Evolutionary conservation across 78 protist genomes (phyloP), one percentile per base, ranked within the genome.

Genomic region (Isochrysis galbana): DNA sequence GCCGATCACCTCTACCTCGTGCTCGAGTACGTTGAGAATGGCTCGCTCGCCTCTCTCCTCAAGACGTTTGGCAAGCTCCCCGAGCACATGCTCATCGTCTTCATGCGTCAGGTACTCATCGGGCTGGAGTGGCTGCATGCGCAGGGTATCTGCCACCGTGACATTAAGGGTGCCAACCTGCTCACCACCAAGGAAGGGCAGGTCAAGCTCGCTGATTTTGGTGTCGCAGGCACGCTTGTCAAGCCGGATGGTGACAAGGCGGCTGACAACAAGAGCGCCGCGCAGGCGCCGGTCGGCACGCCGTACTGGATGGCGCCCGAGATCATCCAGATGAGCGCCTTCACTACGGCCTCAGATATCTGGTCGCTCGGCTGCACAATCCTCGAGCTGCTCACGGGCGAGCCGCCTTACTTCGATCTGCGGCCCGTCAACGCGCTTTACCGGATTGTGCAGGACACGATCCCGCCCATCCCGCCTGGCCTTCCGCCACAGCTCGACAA

Each of bases 21-120:
- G 4, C 88, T 97, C 26, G 99, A 98, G 96, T 96, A 92, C 70
- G 94, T 97, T 23, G 97, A 96, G 87, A 97, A 97, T 46, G 99
- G 99, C 7, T 97, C 98, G 36, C 96, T 98, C 48, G 94, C 92
- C 38, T 5, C 90, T 42, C 39, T 97, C 61, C 46, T 93, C 36
- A 94, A 95, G 82, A 89, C 91, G 87, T 96, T 96, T 90, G 99
- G 98, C 10, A 45, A 70, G 48, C 91, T 98, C 23, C 98, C 98
- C 47, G 99, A 98, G 94, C 55, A 94, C 41, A 92, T 97, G 67
- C 94, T 94, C 23, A 48, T 87, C 17, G 91, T 90, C 11, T 98
- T 97, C 91, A 94, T 97, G 36, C 22, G 83, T 26, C 98, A 97
- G 90, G 97, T 96, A 22, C 93, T 98, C 25, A 88, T 80, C 32